These are phyloP conservation scores for Fusarium torreyae DNA, from an alignment of 2,329 filamentous ascomycete species.

Conservation along the genomic window DNA sequence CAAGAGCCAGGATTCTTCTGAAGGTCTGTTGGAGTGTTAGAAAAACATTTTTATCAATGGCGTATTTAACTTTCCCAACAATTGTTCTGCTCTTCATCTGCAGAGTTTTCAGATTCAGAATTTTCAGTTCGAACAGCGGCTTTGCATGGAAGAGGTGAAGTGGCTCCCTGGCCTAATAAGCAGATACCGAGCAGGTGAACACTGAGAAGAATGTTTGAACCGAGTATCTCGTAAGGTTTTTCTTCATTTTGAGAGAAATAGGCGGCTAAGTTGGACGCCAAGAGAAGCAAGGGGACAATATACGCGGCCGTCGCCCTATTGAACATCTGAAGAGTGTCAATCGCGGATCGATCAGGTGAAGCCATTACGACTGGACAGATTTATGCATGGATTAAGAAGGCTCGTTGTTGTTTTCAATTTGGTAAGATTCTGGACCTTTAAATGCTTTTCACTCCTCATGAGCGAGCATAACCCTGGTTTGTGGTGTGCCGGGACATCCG, in stretches of 20 bases:
- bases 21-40: not conserved
- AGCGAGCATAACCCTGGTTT: too few species aligned
- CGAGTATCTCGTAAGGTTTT: not conserved
- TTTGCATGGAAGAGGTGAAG: not conserved
- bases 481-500: too few species aligned
- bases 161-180: not conserved
- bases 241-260: not conserved
- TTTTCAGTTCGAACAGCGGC: not conserved
- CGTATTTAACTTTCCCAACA: not conserved
- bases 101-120: not conserved
- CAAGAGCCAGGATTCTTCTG: not conserved
- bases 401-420: too few species aligned
- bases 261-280: not conserved
- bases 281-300: not conserved
- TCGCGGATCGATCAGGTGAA: too few species aligned
- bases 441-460: too few species aligned
- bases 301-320: constrained; percentile 2
- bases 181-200: constrained; percentile 4
- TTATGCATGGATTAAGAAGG: too few species aligned
- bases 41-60: fast-evolving
- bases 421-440: too few species aligned
- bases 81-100: not conserved
- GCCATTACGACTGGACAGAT: too few species aligned
- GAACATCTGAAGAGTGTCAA: not conserved
- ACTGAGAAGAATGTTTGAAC: not conserved